Percentiles rank a stretch among this genome's conserved stretches.
Conservation (phyloP, 1,284 basidiomycete genomes). For the Boletus holoroseus region DNA sequence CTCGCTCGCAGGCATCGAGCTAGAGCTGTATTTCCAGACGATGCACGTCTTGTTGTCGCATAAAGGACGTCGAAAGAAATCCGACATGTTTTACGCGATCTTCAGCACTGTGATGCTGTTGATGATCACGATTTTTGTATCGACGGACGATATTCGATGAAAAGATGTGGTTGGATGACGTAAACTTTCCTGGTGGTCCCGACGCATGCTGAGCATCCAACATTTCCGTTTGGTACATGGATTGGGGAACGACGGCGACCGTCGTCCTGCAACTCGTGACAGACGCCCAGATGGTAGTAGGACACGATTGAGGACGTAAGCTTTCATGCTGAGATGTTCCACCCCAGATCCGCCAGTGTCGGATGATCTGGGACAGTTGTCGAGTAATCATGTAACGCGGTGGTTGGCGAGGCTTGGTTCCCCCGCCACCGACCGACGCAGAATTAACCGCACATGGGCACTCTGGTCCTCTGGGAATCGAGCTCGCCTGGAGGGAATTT, state of each 20-base stretch:
- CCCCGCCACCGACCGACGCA: neutral
- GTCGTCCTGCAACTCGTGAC: slow-evolving; percentile 26
- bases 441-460: slow-evolving; percentile 14
- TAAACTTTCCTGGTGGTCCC: slow-evolving; percentile 15
- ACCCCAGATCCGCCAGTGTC: slow-evolving; percentile 24
- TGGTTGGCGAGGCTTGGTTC: slow-evolving; percentile 21
- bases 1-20: slow-evolving; percentile 16
- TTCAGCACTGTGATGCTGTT: slow-evolving; percentile 27
- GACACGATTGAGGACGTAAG: neutral
- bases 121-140: slow-evolving; percentile 23
- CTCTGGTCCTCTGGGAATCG: slow-evolving; percentile 16
- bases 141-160: slow-evolving; percentile 26
- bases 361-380: slow-evolving; percentile 16
- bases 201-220: slow-evolving; percentile 18
- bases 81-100: slow-evolving; percentile 19
- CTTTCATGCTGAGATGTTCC: neutral
- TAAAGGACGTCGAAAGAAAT: neutral
- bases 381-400: slow-evolving; percentile 20
- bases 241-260: slow-evolving; percentile 19
- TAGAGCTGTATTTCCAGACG: slow-evolving; percentile 27
- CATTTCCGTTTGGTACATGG: slow-evolving; percentile 24
- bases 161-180: slow-evolving; percentile 24
- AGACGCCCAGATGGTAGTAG: slow-evolving; percentile 28
- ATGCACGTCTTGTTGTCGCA: slow-evolving; percentile 17
- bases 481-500: slow-evolving; percentile 22